Percentiles rank a stretch among this genome's conserved stretches.
Evolutionary conservation across 257 asterid species (phyloP).

Genomic region (Cinchona pubescens): DNA sequence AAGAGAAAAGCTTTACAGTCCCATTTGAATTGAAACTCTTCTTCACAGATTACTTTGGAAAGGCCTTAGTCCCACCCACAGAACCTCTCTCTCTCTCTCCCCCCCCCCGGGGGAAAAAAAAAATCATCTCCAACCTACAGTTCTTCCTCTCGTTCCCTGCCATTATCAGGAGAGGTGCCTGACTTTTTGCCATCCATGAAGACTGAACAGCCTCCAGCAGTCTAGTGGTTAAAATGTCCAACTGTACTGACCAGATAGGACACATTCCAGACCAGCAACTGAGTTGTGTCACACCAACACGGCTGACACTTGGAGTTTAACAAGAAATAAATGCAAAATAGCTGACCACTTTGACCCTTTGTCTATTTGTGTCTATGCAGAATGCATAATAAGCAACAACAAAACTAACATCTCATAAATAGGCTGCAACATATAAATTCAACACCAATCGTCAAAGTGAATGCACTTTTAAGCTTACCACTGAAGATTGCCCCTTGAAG

Average conservation of each 20-base stretch:
- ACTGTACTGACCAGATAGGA: not conserved
- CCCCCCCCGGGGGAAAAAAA: too few relatives aligned
- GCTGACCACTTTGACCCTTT: not conserved
- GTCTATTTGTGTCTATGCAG: not conserved
- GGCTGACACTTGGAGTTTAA: not conserved
- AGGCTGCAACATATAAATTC: not conserved
- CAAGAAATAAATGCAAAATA: too few relatives aligned
- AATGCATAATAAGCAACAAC: not conserved
- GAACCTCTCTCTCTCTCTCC: not conserved
- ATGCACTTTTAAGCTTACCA: constrained; percentile 47
- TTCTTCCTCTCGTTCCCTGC: not conserved
- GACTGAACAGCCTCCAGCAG: not conserved
- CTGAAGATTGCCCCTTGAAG: constrained; percentile 81
- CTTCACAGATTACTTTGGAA: too few relatives aligned
- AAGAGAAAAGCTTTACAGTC: too few relatives aligned
- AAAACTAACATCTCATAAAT: not conserved
- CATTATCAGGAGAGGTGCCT: not conserved
- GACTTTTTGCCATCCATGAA: not conserved
- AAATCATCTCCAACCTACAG: not conserved
- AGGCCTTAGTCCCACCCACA: not conserved
- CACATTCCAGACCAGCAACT: not conserved
- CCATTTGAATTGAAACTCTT: too few relatives aligned
- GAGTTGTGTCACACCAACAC: not conserved
- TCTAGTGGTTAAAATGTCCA: not conserved
- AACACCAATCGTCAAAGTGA: not conserved